These are phyloP conservation scores for Russula sp. DNA, from an alignment of 768 basidiomycete genomes.

Conservation along the genomic window DNA sequence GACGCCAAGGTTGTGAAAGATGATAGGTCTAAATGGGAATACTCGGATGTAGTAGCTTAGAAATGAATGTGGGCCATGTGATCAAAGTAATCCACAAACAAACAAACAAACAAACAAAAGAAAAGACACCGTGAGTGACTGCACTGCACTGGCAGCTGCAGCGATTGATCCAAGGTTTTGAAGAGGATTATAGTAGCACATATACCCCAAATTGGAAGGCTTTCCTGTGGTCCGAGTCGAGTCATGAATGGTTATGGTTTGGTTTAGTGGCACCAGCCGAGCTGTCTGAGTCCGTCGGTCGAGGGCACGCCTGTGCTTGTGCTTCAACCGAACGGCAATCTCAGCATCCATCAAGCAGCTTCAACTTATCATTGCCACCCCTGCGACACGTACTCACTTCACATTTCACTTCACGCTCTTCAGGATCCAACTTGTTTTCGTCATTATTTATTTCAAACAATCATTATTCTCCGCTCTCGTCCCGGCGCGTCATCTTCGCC, in stretches of 20 bases:
- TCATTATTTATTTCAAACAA: constrained; percentile 13
- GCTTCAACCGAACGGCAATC: too few species aligned
- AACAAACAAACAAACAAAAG: too few species aligned
- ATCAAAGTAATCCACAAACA: too few species aligned
- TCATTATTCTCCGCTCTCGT: not conserved
- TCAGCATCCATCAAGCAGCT: too few species aligned
- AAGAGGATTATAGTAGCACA: not conserved
- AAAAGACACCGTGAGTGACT: too few species aligned
- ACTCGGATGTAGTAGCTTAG: constrained; percentile 38
- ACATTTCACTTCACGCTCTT: not conserved
- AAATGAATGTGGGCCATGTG: too few species aligned
- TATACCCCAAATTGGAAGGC: constrained; percentile 2
- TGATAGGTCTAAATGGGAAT: constrained; percentile 76
- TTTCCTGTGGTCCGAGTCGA: not conserved
- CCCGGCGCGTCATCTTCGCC: not conserved
- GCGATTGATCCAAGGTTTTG: too few species aligned
- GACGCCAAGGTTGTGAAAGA: constrained; percentile 50
- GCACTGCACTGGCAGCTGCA: too few species aligned
- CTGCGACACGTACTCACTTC: not conserved
- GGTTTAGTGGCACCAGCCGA: too few species aligned
- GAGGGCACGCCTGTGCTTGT: too few species aligned
- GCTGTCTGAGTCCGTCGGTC: too few species aligned
- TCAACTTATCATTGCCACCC: not conserved
- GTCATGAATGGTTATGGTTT: too few species aligned
- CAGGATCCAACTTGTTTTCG: not conserved